Conservation (phyloP, 148 eudicot species). For the Drosera capensis region DNA sequence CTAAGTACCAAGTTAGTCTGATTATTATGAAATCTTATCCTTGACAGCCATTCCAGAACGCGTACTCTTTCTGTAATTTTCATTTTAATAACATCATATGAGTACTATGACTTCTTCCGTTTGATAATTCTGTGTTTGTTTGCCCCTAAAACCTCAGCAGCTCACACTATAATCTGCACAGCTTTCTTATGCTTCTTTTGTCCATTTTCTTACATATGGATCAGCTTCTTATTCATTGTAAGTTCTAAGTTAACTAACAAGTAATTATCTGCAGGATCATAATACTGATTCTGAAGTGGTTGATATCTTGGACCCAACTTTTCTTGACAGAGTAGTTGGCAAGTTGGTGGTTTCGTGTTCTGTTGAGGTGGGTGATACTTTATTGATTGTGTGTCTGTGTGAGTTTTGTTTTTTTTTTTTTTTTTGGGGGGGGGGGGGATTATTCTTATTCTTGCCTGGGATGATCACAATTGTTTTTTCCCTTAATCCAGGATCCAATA, state of each 20-base stretch:
- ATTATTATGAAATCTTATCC: too few species aligned
- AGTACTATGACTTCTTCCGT: too few species aligned
- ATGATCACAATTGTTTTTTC: conserved; percentile 2
- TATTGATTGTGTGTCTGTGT: conserved; percentile 1
- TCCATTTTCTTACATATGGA: not conserved
- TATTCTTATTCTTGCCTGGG: too few species aligned
- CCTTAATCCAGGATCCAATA: conserved; percentile 47
- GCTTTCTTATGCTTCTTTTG: too few species aligned
- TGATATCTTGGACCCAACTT: conserved; percentile 61
- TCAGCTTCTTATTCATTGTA: not conserved
- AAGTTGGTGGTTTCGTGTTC: conserved; percentile 52
- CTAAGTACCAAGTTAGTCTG: too few species aligned
- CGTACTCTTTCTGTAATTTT: too few species aligned
- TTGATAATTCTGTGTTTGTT: too few species aligned
- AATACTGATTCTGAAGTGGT: conserved; percentile 40
- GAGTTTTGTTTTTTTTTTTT: conserved; percentile 9
- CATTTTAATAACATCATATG: too few species aligned
- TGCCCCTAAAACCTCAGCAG: too few species aligned
- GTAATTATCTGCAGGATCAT: conserved; percentile 36
- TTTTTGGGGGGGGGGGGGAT: too few species aligned
- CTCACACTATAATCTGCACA: too few species aligned
- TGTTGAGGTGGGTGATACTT: conserved; percentile 53
- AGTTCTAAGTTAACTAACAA: not conserved
- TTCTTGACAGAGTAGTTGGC: conserved; percentile 42
- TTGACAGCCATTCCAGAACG: too few species aligned